Base-by-base conservation (phyloP, 164 flowering plant genomes). In the Annona cherimola region DNA sequence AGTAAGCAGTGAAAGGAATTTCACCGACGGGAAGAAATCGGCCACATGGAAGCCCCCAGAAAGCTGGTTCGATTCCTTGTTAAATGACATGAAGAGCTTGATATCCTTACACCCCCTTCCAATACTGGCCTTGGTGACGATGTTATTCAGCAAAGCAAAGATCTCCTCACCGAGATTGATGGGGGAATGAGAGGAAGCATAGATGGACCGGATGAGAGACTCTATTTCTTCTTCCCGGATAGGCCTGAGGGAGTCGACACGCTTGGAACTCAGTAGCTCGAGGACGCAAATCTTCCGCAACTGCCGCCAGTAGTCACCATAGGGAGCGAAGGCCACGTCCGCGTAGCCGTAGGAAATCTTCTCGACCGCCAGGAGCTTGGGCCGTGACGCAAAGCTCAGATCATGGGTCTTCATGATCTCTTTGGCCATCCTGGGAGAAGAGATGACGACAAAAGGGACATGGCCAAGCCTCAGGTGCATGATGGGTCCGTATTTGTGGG, bases 281-380 rank as follows among this genome's bases (percentile, higher is more conserved):
- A 76, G 0, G 5, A 66, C 70, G 68, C 79, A 79, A n/a, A 81
- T 81, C 43, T 71, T 83, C 1, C 85, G 60, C 57, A 81, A 42
- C 43, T 79, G 77, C n/a, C 80, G 69, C 84, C 86, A 81, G 57
- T 81, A 79, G 20, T 74, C 72, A 39, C 80, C 79, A 45, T 78
- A 79, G 1, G 79, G 81, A 20, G 57, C 8, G 57, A 50, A 50
- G 57, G 57, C 14, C 9, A 50, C 11, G 20, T 61, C 19, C 9
- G 39, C 7, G 60, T 54, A 68, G 4, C 74, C 66, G 42, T 80
- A 78, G 40, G 73, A 2, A 2, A 70, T 1, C 4, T 75, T 65
- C 42, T 61, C 45, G 0, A 63, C 16, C 2, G 71, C 42, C 1
- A 75, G 63, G 44, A 42, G 3, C 1, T 42, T 7, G 4, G 83